Evolutionary conservation across 805 yeast genomes (phyloP).

Genomic region (Brettanomyces bruxellensis): DNA sequence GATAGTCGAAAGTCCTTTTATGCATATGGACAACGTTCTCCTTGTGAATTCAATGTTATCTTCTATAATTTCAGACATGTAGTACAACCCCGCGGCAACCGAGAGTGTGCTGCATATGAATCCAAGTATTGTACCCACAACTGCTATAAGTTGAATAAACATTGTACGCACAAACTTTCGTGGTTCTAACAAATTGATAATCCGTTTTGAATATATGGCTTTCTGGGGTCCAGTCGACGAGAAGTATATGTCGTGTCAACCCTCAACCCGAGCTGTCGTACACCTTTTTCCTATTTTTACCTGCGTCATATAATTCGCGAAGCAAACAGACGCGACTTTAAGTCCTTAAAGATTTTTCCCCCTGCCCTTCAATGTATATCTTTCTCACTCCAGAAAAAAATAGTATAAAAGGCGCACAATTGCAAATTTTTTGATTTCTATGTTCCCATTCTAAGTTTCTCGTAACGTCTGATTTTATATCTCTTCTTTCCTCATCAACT

Average conservation of each 20-base stretch:
- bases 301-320: too few relatives aligned
- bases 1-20: slow-evolving; percentile 48
- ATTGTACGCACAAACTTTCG: slow-evolving; percentile 21
- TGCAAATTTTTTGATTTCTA: too few relatives aligned
- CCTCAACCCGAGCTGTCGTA: background rate
- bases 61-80: slow-evolving; percentile 85
- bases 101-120: slow-evolving; percentile 51
- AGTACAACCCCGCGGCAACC: slow-evolving; percentile 85
- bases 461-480: background rate
- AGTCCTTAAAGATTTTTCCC: too few relatives aligned
- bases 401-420: too few relatives aligned
- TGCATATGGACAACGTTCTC: slow-evolving; percentile 53
- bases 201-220: too few relatives aligned
- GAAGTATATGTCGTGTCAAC: background rate
- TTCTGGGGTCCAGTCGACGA: background rate
- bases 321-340: background rate
- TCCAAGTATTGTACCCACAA: slow-evolving; percentile 52
- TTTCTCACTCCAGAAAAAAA: too few relatives aligned
- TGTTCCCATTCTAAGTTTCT: too few relatives aligned
- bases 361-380: too few relatives aligned
- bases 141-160: slow-evolving; percentile 52
- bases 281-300: background rate
- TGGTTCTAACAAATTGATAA: too few relatives aligned
- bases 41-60: slow-evolving; percentile 85
- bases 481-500: slow-evolving; percentile 24